Evolutionary conservation across 192 early-diverging fungal species (phyloP).

Genomic region (Linnemannia zychae): DNA sequence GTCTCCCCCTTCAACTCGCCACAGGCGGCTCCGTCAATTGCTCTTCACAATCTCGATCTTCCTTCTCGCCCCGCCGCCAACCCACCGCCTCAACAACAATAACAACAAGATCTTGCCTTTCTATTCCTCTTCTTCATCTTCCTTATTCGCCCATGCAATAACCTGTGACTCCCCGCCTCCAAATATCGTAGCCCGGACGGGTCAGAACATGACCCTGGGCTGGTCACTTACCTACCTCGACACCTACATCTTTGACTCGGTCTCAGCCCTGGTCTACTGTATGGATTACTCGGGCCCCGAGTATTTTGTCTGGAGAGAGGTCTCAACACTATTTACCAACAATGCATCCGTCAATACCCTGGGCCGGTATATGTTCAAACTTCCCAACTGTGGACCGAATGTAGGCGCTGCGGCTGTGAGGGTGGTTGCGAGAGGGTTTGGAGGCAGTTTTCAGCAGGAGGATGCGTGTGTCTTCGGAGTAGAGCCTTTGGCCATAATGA

Average conservation of each 20-base stretch:
- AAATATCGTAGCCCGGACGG: conserved; percentile 7
- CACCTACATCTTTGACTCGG: conserved; percentile 1
- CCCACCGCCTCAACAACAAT: background rate
- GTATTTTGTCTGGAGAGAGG: background rate
- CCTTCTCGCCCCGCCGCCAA: conserved; percentile 4
- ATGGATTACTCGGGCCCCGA: background rate
- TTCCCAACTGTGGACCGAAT: conserved; percentile 24
- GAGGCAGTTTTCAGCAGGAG: background rate
- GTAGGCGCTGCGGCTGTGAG: conserved; percentile 11
- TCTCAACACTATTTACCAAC: conserved; percentile 16
- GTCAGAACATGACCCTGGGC: background rate
- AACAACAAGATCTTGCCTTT: conserved; percentile 7
- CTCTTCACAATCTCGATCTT: background rate
- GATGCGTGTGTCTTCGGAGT: conserved; percentile 21
- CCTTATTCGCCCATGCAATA: conserved; percentile 18
- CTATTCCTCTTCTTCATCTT: background rate
- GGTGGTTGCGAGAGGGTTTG: conserved; percentile 1
- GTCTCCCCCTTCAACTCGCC: background rate
- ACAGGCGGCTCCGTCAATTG: background rate
- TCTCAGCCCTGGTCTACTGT: conserved; percentile 34
- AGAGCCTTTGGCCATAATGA: background rate
- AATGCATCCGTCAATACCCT: background rate
- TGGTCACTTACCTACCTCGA: conserved; percentile 32
- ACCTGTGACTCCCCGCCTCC: conserved; percentile 12
- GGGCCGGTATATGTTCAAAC: background rate